Percentiles rank a stretch among this genome's conserved stretches.
These are phyloP conservation scores for Prunus campanulata DNA, from an alignment of 306 rosid species.

Conservation along the genomic window DNA sequence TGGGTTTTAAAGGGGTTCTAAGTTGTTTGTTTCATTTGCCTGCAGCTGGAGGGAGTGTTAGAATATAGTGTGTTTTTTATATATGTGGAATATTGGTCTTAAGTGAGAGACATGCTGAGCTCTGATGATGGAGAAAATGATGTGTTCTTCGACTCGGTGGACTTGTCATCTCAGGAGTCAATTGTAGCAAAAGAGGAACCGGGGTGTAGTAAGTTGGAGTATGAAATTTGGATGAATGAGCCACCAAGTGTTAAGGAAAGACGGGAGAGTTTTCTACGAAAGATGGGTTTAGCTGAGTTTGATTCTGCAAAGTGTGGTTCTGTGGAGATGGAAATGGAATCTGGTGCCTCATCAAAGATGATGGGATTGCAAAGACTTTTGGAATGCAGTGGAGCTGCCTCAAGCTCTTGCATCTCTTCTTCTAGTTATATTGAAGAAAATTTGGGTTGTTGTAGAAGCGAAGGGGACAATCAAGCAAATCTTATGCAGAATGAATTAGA, in stretches of 20 bases:
- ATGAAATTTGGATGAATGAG: slow-evolving; percentile 70
- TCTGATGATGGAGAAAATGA: slow-evolving; percentile 53
- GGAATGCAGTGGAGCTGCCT: slow-evolving; percentile 43
- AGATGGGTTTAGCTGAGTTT: slow-evolving; percentile 51
- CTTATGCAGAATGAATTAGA: slow-evolving; percentile 20
- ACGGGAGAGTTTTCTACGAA: slow-evolving; percentile 49
- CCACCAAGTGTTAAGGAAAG: slow-evolving; percentile 77
- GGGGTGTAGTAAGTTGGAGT: slow-evolving; percentile 23
- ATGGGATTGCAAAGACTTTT: slow-evolving; percentile 43
- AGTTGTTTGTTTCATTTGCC: slow-evolving; percentile 11
- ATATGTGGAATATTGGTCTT: slow-evolving; percentile 44
- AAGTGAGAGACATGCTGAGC: slow-evolving; percentile 66
- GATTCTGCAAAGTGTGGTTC: slow-evolving; percentile 14
- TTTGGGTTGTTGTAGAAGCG: slow-evolving; percentile 12
- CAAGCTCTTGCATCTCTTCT: slow-evolving; percentile 25
- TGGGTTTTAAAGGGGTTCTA: slow-evolving; percentile 29
- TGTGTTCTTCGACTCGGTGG: slow-evolving; percentile 73
- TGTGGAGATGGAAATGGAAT: too few species aligned
- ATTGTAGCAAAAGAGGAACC: slow-evolving; percentile 25
- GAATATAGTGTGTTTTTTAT: slow-evolving; percentile 24
- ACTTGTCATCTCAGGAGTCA: slow-evolving; percentile 53
- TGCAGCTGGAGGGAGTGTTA: slow-evolving; percentile 16
- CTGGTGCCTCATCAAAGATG: too few species aligned
- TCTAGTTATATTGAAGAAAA: slow-evolving; percentile 19
- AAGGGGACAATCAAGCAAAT: slow-evolving; percentile 17